Evolutionary conservation across 805 yeast species (phyloP).

Genomic region (Starmerella floris): DNA sequence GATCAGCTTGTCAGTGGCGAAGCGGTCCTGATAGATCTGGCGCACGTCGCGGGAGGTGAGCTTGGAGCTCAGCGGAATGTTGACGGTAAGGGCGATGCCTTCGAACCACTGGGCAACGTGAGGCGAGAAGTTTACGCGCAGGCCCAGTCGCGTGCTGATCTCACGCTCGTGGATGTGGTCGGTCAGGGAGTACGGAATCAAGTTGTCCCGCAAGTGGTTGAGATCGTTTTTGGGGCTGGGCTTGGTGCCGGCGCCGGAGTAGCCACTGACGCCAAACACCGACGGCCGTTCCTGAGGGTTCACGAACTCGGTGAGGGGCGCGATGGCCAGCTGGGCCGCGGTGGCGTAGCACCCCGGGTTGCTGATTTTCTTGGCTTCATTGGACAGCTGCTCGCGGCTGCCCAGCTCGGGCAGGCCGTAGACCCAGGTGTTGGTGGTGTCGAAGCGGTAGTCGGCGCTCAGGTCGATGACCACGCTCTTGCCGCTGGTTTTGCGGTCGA

Average conservation of each 20-base stretch:
- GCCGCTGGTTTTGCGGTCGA: conserved; percentile 33
- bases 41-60: conserved; percentile 72
- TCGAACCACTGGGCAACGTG: conserved; percentile 99
- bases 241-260: conserved; percentile 98
- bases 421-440: conserved; percentile 72
- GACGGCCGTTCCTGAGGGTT: conserved; percentile 56
- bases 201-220: conserved; percentile 57
- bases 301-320: conserved; percentile 52
- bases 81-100: conserved; percentile 86
- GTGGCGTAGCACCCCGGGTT: conserved; percentile 99
- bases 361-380: conserved; percentile 70
- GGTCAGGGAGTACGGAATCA: conserved; percentile 89
- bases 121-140: conserved; percentile 77
- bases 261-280: conserved; percentile 92
- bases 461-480: conserved; percentile 76
- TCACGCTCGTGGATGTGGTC: conserved; percentile 96
- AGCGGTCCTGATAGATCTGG: conserved; percentile 74
- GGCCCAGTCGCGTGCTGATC: conserved; percentile 67
- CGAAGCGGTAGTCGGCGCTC: conserved; percentile 94
- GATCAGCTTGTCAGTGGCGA: conserved; percentile 73
- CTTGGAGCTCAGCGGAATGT: conserved; percentile 58
- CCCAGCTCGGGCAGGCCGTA: conserved; percentile 93
- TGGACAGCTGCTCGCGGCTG: conserved; percentile 49
- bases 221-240: conserved; percentile 93
- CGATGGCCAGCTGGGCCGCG: conserved; percentile 84